phyloP scores from a whole-genome alignment of 2,329 filamentous ascomycete species.

The Chalaropsis thielavioides region DNA sequence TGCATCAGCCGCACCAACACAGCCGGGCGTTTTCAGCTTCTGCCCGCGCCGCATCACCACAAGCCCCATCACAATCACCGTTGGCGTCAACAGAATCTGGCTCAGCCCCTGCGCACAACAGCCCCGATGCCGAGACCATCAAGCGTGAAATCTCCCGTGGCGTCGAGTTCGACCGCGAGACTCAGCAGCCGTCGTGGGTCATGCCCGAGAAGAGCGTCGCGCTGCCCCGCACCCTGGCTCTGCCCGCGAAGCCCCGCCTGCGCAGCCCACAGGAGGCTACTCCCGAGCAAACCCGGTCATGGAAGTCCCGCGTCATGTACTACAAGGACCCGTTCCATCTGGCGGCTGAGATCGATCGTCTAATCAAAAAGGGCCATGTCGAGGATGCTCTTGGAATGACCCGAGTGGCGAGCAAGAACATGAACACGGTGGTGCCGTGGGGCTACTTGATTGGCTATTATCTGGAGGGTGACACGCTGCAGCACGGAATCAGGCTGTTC shows the following conservation, averaged over 20 bases:
- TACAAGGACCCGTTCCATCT: constrained; percentile 60
- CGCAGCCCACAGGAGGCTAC: constrained; percentile 9
- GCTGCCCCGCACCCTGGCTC: background rate
- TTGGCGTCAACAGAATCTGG: background rate
- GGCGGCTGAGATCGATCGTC: constrained; percentile 47
- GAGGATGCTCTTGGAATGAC: constrained; percentile 55
- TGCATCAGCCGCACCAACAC: background rate
- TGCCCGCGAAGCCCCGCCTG: constrained; percentile 7
- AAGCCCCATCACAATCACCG: background rate
- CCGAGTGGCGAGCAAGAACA: constrained; percentile 50
- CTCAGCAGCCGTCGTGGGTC: constrained; percentile 16
- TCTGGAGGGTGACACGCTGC: constrained; percentile 45
- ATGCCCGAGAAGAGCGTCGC: constrained; percentile 9
- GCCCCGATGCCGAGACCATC: constrained; percentile 9
- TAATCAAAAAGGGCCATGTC: constrained; percentile 44
- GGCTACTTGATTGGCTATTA: constrained; percentile 68
- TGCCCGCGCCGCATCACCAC: background rate
- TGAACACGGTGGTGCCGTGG: constrained; percentile 64
- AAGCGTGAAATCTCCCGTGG: constrained; percentile 14
- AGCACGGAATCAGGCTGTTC: constrained; percentile 61
- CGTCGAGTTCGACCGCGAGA: constrained; percentile 15
- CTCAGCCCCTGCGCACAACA: background rate
- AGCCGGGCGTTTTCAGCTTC: constrained; percentile 6
- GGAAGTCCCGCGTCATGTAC: constrained; percentile 24
- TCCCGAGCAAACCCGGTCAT: constrained; percentile 5